Percentiles rank a stretch among this genome's conserved stretches.
Conservation (phyloP, 2,329 filamentous ascomycete species). For the Blastomyces percursus region DNA sequence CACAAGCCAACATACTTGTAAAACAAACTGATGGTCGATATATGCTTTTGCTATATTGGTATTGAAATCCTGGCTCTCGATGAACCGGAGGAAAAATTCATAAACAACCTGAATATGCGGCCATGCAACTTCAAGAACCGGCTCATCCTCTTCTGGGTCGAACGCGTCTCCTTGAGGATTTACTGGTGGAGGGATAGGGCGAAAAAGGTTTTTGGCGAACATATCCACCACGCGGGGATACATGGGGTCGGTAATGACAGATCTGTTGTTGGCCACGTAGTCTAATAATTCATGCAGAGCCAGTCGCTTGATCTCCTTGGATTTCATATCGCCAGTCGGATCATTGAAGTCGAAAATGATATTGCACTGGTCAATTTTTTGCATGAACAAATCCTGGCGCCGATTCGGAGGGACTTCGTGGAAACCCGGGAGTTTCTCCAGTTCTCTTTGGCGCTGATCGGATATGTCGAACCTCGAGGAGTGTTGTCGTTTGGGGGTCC, state of each 20-base stretch:
- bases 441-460: conserved; percentile 72
- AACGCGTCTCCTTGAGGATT: conserved; percentile 98
- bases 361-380: conserved; percentile 99
- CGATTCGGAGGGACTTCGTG: conserved; percentile 94
- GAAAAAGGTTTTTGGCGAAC: conserved; percentile 98
- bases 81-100: conserved; percentile 97
- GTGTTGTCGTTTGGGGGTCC: conserved; percentile 92
- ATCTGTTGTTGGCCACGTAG: conserved; percentile 96
- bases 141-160: conserved; percentile 96
- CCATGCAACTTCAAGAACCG: conserved; percentile 96
- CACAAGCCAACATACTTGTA: conserved; percentile 46
- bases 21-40: conserved; percentile 95
- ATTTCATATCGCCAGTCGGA: conserved; percentile 96
- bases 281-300: conserved; percentile 92
- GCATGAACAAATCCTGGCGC: conserved; percentile 95
- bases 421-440: conserved; percentile 95
- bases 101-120: conserved; percentile 99
- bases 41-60: conserved; percentile 98
- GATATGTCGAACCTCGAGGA: conserved; percentile 98
- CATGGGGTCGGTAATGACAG: conserved; percentile 98
- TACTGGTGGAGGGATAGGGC: conserved; percentile 91
- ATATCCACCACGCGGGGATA: conserved; percentile 97
- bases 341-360: conserved; percentile 99
- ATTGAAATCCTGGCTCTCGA: conserved; percentile 99
- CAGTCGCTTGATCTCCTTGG: conserved; percentile 96